These are phyloP conservation scores for Metschnikowia anglica DNA, from an alignment of 805 yeast genomes.

Conservation along the genomic window DNA sequence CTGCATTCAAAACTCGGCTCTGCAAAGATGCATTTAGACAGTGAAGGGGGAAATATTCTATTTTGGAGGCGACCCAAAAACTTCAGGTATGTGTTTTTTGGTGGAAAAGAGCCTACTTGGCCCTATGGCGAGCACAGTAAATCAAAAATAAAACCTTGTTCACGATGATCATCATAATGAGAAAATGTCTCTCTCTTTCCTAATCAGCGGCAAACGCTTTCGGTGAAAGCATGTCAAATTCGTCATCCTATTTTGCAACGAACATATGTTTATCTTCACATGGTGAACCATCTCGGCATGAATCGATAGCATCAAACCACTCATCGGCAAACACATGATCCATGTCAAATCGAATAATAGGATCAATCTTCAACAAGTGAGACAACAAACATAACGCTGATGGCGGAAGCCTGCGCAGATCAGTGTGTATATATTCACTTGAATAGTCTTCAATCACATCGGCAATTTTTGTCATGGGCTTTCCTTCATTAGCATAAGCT, in stretches of 20 bases:
- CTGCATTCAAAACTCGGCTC: too few relatives aligned
- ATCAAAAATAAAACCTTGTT: too few relatives aligned
- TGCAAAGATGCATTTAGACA: too few relatives aligned
- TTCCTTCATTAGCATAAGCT: conserved; percentile 3
- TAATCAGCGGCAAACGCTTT: too few relatives aligned
- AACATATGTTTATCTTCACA: background rate
- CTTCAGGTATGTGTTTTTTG: too few relatives aligned
- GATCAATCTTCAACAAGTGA: conserved; percentile 1
- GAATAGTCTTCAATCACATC: background rate
- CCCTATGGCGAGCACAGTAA: too few relatives aligned
- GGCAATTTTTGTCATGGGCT: background rate
- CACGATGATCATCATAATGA: too few relatives aligned
- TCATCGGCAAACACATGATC: background rate
- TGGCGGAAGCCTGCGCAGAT: background rate
- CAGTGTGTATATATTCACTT: background rate
- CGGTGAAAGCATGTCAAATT: too few relatives aligned
- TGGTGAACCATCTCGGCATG: background rate
- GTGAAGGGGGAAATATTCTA: too few relatives aligned
- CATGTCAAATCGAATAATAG: background rate
- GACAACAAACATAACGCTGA: background rate
- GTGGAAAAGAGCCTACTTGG: too few relatives aligned
- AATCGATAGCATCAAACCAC: background rate
- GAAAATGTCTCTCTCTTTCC: too few relatives aligned
- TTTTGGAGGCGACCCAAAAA: too few relatives aligned
- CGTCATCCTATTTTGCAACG: background rate